These are phyloP conservation scores for Talaromyces thailandensis DNA, from an alignment of 495 filamentous ascomycete species.

Conservation along the genomic window DNA sequence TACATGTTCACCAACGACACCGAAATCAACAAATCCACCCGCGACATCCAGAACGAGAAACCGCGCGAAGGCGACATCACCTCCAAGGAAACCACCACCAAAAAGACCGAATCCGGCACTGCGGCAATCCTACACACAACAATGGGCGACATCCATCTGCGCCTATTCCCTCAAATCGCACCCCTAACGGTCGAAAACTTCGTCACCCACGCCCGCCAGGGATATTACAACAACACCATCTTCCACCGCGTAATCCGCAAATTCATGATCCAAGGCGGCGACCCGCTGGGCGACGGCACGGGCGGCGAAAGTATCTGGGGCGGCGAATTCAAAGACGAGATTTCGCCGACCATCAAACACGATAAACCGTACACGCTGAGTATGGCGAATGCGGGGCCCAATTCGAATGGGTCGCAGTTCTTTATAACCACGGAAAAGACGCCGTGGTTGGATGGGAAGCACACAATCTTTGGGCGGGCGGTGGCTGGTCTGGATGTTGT, in stretches of 20 bases:
- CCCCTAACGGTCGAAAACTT: slow-evolving; percentile 99
- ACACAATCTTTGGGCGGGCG: slow-evolving; percentile 90
- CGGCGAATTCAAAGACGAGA: slow-evolving; percentile 90
- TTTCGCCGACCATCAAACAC: slow-evolving; percentile 71
- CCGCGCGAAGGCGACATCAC: slow-evolving; percentile 38
- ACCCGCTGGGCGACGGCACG: slow-evolving; percentile 90
- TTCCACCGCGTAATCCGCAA: slow-evolving; percentile 97
- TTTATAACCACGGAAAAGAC: slow-evolving; percentile 98
- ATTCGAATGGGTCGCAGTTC: slow-evolving; percentile 76
- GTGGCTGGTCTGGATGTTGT: slow-evolving; percentile 90
- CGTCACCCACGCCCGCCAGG: slow-evolving; percentile 75
- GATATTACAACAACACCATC: slow-evolving; percentile 94
- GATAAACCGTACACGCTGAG: slow-evolving; percentile 94
- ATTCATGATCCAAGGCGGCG: slow-evolving; percentile 94
- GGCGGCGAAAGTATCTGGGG: slow-evolving; percentile 98
- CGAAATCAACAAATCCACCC: slow-evolving; percentile 70
- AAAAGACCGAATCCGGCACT: slow-evolving; percentile 60
- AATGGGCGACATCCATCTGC: slow-evolving; percentile 89
- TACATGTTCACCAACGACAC: slow-evolving; percentile 96
- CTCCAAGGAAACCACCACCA: slow-evolving; percentile 41
- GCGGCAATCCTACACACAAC: slow-evolving; percentile 85
- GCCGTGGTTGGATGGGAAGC: slow-evolving; percentile 91
- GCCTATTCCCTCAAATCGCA: slow-evolving; percentile 85
- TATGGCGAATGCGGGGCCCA: slow-evolving; percentile 95
- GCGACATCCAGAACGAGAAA: slow-evolving; percentile 94